Evolutionary conservation across 1,284 basidiomycete genomes (phyloP).

Genomic region (Vanrija sp.): DNA sequence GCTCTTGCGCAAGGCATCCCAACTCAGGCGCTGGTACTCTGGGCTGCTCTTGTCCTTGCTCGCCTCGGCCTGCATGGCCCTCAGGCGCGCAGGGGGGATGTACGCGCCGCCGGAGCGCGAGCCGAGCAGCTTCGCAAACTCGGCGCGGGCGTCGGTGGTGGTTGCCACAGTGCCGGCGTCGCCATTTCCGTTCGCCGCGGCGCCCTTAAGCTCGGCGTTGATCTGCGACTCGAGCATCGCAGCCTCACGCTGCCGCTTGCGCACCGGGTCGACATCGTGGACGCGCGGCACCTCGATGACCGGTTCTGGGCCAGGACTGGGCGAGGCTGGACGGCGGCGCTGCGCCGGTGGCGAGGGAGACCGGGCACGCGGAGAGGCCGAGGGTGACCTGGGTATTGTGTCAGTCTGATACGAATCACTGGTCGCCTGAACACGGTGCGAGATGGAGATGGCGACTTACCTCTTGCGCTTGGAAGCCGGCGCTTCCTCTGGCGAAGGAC

Average conservation of each 20-base stretch:
- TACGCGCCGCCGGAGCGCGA: conserved; percentile 88
- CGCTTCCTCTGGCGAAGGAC: conserved; percentile 22
- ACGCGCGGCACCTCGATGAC: conserved; percentile 58
- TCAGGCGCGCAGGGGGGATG: conserved; percentile 86
- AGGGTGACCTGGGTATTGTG: conserved; percentile 30
- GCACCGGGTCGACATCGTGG: conserved; percentile 69
- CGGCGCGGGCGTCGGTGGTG: conserved; percentile 57
- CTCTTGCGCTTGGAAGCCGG: conserved; percentile 42
- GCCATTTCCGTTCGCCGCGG: conserved; percentile 52
- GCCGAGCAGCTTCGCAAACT: conserved; percentile 73
- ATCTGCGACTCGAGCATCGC: conserved; percentile 69
- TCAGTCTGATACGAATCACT: not conserved
- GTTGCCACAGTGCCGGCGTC: conserved; percentile 12
- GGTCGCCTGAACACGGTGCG: not conserved
- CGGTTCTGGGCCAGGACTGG: conserved; percentile 11
- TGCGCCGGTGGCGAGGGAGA: conserved; percentile 45
- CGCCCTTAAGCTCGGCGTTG: conserved; percentile 50
- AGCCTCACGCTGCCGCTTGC: conserved; percentile 69
- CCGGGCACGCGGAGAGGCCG: conserved; percentile 40
- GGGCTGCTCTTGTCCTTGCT: conserved; percentile 75
- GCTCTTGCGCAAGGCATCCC: conserved; percentile 96
- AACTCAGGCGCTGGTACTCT: conserved; percentile 94
- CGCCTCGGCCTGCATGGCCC: conserved; percentile 83
- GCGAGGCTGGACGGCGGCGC: conserved; percentile 42
- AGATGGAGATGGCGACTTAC: conserved; percentile 21